Percentiles rank a stretch among this genome's conserved stretches.
phyloP scores from a whole-genome alignment of 1,284 basidiomycete species.

The Rhodotorula sp. region DNA sequence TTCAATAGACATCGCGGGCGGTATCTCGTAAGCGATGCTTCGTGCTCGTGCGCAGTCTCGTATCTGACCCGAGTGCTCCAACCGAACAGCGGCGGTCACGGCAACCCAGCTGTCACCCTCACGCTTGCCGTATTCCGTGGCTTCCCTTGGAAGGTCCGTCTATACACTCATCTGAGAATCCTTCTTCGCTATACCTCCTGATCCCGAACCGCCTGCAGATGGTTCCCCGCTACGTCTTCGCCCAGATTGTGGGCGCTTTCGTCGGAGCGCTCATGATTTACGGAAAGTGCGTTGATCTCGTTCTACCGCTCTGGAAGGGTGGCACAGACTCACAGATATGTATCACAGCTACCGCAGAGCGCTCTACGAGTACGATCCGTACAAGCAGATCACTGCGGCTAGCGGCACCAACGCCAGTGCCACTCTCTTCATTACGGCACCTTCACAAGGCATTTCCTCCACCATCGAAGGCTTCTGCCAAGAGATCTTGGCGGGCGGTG shows the following conservation, averaged over 20 bases:
- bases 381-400: slow-evolving; percentile 15
- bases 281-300: slow-evolving; percentile 25
- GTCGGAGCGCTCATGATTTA: slow-evolving; percentile 45
- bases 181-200: neutral
- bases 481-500: slow-evolving; percentile 41
- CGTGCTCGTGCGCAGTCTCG: neutral
- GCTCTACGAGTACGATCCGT: slow-evolving; percentile 37
- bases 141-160: slow-evolving; percentile 48
- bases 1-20: slow-evolving; percentile 22
- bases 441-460: slow-evolving; percentile 17
- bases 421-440: slow-evolving; percentile 40
- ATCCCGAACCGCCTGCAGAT: neutral
- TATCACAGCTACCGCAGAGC: slow-evolving; percentile 33
- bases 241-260: slow-evolving; percentile 47
- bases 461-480: slow-evolving; percentile 33
- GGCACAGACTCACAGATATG: neutral
- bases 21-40: slow-evolving; percentile 17
- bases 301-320: no score
- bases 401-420: slow-evolving; percentile 34
- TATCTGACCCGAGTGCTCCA: neutral
- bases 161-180: fast-evolving
- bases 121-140: slow-evolving; percentile 42
- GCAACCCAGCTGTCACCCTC: slow-evolving; percentile 45
- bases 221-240: slow-evolving; percentile 45
- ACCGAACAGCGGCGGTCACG: slow-evolving; percentile 42